Base-by-base conservation (phyloP, 495 filamentous ascomycete genomes). In the Penicillium nucicola region DNA sequence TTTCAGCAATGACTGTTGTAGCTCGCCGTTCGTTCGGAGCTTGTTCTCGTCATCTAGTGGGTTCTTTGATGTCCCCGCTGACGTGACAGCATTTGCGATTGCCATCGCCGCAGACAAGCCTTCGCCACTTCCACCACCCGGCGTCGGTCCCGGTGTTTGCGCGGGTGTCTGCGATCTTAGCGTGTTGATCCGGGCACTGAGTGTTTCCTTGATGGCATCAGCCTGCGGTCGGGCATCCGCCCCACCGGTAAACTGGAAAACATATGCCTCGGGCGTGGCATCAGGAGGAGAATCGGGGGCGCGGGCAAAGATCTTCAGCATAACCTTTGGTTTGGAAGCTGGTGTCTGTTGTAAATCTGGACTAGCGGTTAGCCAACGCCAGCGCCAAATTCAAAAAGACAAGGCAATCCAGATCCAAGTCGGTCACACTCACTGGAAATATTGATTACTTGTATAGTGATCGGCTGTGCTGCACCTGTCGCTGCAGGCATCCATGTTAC, bases 321-420 rank as follows among this genome's bases (percentile, higher is more conserved):
- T 93, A 39, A 95, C 90, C 72, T 96, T 97, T 11, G 88, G 71
- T 14, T 77, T 81, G 7, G 73, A 84, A 37, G 85, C 88, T 0
- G 92, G 90, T 1, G 93, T 97, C 67, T 96, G 92, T 61, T 97
- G 91, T 33, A 98, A 79, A 73, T 97, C 73, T 77, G 44, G 42
- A n/a, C 37, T 33, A n/a, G 45, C n/a, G 15, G 31, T 58, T 44
- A 53, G 38, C 52, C 34, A 46, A 45, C 28, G 18, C 30, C 34
- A 28, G 18, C 31, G 19, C 4, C 25, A 15, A 28, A 42, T 22
- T 5, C 20, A 22, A 5, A 42, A 42, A 32, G 31, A 44, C 14
- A 20, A 33, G 30, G 25, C 25, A 28, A 28, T 28, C 7, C 25
- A 4, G 10, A 6, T 28, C 25, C 25, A 28, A 28, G 25, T 11